Evolutionary conservation across 257 asterid species (phyloP), one percentile per base, ranked within the genome.

Genomic region (Solanum chilense): DNA sequence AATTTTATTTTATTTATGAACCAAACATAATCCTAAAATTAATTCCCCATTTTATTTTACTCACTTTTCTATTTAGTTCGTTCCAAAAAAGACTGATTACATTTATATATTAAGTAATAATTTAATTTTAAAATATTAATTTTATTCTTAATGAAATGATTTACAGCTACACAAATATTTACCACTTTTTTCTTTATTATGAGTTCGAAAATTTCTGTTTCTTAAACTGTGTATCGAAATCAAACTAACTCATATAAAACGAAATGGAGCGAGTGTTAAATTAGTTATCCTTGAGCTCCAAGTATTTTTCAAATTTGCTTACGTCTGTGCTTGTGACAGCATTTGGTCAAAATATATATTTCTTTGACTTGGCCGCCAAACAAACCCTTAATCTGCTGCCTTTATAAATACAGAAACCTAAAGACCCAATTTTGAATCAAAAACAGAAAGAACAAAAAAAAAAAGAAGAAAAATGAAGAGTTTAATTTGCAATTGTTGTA

Each of bases 401-500:
- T 80, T 1, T 78, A 47, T 42, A 41, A 5, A 39, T 23, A 23
- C 3, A 75, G 49, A 27, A 77, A 3, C 35, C 60, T 76, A 23
- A 7, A 41, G 52, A 44, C 58, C 2, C 21, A 42, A 56, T 6
- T 77, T 42, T 27, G n/a, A 45, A 47, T 25, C 39, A 15, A 78
- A 44, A 78, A 45, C 25, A 33, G 5, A 9, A 3, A 76, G 83
- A 69, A 16, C 16, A 21, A 37, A 18, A 5, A 35, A 6, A 23
- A 31, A 31, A 3, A 31, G 3, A 31, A 78, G 31, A 29, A 58
- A 85, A 49, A 93, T 95, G 97, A 90, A 91, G 58, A 93, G 90
- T 71, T 87, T 92, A 75, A 93, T 93, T 37, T 96, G 98, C 92
- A 94, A 96, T 90, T 92, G 98, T 25, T 96, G 99, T 91, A 96